phyloP scores from a whole-genome alignment of 495 filamentous ascomycete species.

The Hyaloscypha bicolor region DNA sequence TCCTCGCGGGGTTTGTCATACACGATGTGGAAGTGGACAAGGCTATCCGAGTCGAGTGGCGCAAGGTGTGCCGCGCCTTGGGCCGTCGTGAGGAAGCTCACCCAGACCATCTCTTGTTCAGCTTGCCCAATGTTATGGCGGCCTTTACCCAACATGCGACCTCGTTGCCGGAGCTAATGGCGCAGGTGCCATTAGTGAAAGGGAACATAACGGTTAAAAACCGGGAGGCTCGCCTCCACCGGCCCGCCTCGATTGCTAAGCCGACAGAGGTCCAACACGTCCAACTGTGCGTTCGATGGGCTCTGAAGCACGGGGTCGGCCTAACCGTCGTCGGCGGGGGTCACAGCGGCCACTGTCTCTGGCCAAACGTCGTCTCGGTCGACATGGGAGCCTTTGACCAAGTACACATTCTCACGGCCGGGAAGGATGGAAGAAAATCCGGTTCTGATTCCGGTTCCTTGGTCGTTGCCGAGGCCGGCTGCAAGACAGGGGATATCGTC shows the following conservation, averaged over 20 bases:
- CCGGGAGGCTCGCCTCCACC: conserved; percentile 49
- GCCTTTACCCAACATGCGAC: conserved; percentile 54
- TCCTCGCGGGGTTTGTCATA: conserved; percentile 52
- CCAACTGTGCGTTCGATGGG: conserved; percentile 62
- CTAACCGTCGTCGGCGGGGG: conserved; percentile 60
- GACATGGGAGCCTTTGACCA: conserved; percentile 61
- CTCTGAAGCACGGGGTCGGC: conserved; percentile 49
- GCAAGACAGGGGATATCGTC: conserved; percentile 59
- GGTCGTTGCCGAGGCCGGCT: conserved; percentile 56
- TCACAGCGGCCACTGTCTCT: conserved; percentile 62
- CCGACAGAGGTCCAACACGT: conserved; percentile 55
- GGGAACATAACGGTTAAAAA: conserved; percentile 51
- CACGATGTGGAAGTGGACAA: conserved; percentile 43
- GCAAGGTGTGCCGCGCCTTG: conserved; percentile 53
- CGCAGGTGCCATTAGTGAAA: conserved; percentile 47
- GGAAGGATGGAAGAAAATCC: conserved; percentile 31
- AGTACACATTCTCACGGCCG: conserved; percentile 46
- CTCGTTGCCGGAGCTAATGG: conserved; percentile 49
- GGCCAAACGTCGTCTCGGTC: conserved; percentile 55
- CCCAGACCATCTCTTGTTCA: conserved; percentile 51
- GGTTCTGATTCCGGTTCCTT: conserved; percentile 38
- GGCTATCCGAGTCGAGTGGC: conserved; percentile 47
- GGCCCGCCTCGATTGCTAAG: conserved; percentile 46
- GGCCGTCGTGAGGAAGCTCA: conserved; percentile 45
- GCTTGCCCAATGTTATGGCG: conserved; percentile 53